Percentiles rank a stretch among this genome's conserved stretches.
Evolutionary conservation across 257 asterid species (phyloP).

Genomic region (Nicotiana tabacum): DNA sequence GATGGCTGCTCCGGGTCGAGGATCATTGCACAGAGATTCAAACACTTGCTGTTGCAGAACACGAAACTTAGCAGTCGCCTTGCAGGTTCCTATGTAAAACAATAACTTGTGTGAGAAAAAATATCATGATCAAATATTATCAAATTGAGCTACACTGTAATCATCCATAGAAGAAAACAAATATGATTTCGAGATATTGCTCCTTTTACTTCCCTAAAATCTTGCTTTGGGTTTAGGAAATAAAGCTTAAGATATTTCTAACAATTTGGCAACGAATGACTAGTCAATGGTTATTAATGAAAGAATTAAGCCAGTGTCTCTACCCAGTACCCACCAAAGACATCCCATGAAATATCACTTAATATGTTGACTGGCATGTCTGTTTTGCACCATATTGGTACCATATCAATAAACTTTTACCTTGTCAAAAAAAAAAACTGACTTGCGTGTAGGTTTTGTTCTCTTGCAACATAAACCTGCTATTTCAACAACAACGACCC

Average conservation of each 20-base stretch:
- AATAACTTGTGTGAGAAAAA: background rate
- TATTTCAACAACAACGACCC: background rate
- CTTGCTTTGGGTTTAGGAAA: background rate
- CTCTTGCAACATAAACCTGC: background rate
- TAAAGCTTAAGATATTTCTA: slow-evolving; percentile 1
- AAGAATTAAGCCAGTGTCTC: background rate
- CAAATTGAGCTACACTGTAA: background rate
- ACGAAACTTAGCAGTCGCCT: slow-evolving; percentile 63
- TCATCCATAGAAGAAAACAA: background rate
- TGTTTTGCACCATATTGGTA: no score
- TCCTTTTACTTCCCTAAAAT: background rate
- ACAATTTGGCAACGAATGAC: background rate
- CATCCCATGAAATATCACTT: background rate
- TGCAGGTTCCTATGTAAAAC: slow-evolving; percentile 56
- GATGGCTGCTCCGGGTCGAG: slow-evolving; percentile 64
- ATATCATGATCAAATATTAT: background rate
- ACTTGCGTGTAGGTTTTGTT: background rate
- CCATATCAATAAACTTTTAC: no score
- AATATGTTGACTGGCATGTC: background rate
- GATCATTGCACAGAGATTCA: slow-evolving; percentile 46
- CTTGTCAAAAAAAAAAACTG: no score
- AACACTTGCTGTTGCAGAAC: slow-evolving; percentile 62
- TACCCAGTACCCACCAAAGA: background rate
- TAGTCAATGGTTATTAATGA: background rate
- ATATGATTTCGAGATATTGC: background rate